Evolutionary conservation across 139 green algal genomes (phyloP), one percentile per base, ranked within the genome.

Genomic region (Picochlorum sp.): DNA sequence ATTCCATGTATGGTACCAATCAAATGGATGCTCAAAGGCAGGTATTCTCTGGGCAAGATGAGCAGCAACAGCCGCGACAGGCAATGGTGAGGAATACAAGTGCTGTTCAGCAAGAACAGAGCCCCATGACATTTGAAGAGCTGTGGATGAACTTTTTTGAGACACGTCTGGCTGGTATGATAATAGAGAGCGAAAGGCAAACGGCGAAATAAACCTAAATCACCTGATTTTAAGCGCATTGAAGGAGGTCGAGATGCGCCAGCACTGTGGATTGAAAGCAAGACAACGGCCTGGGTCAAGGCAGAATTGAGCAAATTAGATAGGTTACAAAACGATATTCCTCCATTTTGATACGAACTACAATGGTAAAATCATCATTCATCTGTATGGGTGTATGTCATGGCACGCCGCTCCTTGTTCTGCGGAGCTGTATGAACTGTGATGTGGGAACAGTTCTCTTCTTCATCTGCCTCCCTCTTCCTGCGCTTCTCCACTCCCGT

Each of bases 71-170:
- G 26, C n/a, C 15, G n/a, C 23, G 23, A 6, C 21, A 59, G 20
- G 7, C 18, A 34, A 14, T 6, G 51, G 7, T 6, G 21, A 20
- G 23, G 7, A 28, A 15, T n/a, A 57, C 10, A 13, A 59, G 8
- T 41, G 24, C 24, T 28, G 34, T 49, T 26, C 64, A 63, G 51
- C 64, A 61, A 51, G n/a, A 70, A 21, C 50, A n/a, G 13, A 59
- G 41, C 23, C 13, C 49, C 15, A 52, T 16, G 18, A 70, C 50
- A 16, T 44, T 18, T 23, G 64, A 70, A n/a, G 64, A 70, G 23
- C 24, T 70, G 11, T 70, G 64, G 64, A 70, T 70, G 64, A 23
- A 32, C 24, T 61, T 56, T n/a, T 70, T 70, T 20, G 49, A 70
- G 37, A 32, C 2, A 20, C 64, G 10, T 30, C n/a, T 49, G 51